Conservation (phyloP, 148 eudicot genomes). For the Nyssa sinensis region DNA sequence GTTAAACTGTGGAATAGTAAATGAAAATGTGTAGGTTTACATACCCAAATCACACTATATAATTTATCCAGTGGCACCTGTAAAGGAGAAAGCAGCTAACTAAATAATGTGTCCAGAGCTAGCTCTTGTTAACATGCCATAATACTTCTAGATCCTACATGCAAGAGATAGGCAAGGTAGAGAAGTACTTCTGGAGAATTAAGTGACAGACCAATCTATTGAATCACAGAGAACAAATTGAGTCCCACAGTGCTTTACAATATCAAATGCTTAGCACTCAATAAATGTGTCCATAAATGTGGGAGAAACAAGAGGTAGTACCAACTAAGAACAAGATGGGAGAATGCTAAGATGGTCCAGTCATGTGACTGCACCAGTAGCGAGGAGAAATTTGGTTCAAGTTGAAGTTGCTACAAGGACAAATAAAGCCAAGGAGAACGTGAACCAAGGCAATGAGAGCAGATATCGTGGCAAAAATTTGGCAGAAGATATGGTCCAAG, state of each 20-base stretch:
- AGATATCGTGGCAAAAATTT: no score
- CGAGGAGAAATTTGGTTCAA: neutral
- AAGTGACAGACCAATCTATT: no score
- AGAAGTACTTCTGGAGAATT: neutral
- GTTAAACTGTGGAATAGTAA: neutral
- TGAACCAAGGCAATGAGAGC: no score
- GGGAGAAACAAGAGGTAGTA: neutral
- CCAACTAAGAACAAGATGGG: neutral
- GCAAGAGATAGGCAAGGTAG: no score
- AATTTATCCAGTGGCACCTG: neutral
- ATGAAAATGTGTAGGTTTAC: neutral
- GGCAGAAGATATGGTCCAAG: slow-evolving; percentile 9
- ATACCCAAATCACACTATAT: no score
- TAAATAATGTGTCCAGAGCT: neutral
- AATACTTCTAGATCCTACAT: neutral
- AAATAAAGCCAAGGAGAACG: neutral
- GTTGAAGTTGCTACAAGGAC: neutral
- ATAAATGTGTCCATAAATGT: neutral
- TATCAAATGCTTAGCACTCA: neutral
- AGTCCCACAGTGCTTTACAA: no score
- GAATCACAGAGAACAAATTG: no score
- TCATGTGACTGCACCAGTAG: neutral
- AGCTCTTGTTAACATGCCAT: no score
- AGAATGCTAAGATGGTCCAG: neutral
- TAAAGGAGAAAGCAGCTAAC: neutral